Percentiles rank a stretch among this genome's conserved stretches.
Evolutionary conservation across 352 stramenopile genomes (phyloP).

Genomic region (Pythium grandisporangium): DNA sequence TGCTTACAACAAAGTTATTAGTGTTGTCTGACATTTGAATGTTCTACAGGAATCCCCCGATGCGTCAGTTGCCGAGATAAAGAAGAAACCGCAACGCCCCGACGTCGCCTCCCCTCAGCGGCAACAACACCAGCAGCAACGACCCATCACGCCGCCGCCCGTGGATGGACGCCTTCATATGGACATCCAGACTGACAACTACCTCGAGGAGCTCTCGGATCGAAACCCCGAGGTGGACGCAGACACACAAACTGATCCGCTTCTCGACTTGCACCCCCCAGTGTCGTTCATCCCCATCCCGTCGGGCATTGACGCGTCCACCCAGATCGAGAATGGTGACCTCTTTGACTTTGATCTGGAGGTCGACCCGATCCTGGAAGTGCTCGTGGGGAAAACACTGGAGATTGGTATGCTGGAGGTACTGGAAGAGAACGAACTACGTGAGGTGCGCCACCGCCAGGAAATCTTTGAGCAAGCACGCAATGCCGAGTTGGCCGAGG

Average conservation of each 20-base stretch:
- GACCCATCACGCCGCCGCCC: constrained; percentile 73
- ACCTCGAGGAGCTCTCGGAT: constrained; percentile 92
- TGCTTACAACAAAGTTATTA: neutral
- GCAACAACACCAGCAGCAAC: constrained; percentile 23
- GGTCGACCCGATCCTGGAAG: constrained; percentile 92
- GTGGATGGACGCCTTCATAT: constrained; percentile 85
- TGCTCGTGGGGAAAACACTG: constrained; percentile 92
- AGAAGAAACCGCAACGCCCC: constrained; percentile 9
- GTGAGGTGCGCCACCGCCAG: constrained; percentile 84
- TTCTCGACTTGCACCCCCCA: constrained; percentile 78
- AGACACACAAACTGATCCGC: constrained; percentile 89
- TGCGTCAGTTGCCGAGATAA: constrained; percentile 4
- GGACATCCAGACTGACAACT: constrained; percentile 93
- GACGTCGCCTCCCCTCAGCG: constrained; percentile 8
- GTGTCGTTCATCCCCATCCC: constrained; percentile 85
- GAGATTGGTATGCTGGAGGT: constrained; percentile 92
- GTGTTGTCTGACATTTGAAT: too few relatives aligned
- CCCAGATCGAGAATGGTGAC: constrained; percentile 90
- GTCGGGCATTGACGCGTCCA: constrained; percentile 81
- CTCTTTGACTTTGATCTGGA: constrained; percentile 95
- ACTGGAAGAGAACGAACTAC: constrained; percentile 91
- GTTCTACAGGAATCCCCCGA: constrained; percentile 14
- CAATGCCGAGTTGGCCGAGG: constrained; percentile 90
- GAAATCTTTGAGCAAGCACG: constrained; percentile 88
- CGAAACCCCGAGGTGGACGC: constrained; percentile 79